These are phyloP conservation scores for Macrocybe gigantea DNA, from an alignment of 768 basidiomycete genomes.

Conservation along the genomic window DNA sequence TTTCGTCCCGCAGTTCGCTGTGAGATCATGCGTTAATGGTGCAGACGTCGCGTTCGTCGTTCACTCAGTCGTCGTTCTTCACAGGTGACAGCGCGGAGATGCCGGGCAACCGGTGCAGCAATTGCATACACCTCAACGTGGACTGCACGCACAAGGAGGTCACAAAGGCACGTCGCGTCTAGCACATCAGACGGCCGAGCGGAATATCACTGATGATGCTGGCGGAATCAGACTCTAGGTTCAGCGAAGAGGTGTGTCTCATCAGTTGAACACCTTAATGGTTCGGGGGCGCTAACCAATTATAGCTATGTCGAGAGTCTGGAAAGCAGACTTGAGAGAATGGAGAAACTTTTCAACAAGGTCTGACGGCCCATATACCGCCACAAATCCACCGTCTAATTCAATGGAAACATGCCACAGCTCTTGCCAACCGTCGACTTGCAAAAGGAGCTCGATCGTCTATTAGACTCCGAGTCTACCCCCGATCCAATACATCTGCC, in stretches of 20 bases:
- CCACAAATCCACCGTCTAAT: background rate
- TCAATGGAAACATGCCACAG: constrained; percentile 21
- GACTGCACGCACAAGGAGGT: constrained; percentile 68
- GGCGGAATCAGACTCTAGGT: constrained; percentile 39
- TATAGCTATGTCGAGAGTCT: constrained; percentile 56
- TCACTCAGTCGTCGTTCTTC: constrained; percentile 13
- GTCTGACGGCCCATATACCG: constrained; percentile 20
- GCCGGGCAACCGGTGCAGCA: constrained; percentile 57
- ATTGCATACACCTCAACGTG: constrained; percentile 50
- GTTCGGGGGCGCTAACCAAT: constrained; percentile 25
- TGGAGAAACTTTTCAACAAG: constrained; percentile 54
- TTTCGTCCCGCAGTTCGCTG: constrained; percentile 23
- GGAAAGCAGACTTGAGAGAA: constrained; percentile 56
- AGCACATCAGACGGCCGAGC: background rate
- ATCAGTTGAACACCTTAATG: background rate
- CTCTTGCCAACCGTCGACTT: constrained; percentile 60
- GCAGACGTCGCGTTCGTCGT: background rate
- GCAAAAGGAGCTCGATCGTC: constrained; percentile 47
- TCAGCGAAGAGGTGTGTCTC: constrained; percentile 52
- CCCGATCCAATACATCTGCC: constrained; percentile 25
- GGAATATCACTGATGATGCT: no score
- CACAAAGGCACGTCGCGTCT: constrained; percentile 46
- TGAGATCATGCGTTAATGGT: constrained; percentile 7
- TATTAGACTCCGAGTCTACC: constrained; percentile 29
- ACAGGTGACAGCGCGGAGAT: constrained; percentile 66